These are phyloP conservation scores for Acer yangbiense DNA, from an alignment of 345 rosid species.

Conservation along the genomic window DNA sequence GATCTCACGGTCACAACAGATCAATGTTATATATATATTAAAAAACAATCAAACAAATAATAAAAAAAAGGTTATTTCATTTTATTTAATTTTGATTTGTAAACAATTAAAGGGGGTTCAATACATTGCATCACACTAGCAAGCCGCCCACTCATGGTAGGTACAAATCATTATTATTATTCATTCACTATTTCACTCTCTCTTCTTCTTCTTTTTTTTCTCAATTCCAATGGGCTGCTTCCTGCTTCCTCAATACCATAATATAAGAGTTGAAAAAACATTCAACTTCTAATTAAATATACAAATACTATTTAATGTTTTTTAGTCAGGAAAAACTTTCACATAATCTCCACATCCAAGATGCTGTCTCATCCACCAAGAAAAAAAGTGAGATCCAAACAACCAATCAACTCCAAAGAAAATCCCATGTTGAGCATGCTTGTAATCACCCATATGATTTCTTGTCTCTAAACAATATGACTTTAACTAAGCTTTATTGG, in stretches of 20 bases:
- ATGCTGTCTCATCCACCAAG: conserved; percentile 25
- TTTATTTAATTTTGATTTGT: no score
- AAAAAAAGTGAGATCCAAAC: conserved; percentile 18
- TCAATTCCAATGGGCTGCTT: conserved; percentile 8
- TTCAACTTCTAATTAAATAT: background rate
- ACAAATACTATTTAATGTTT: background rate
- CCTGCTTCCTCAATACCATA: conserved; percentile 17
- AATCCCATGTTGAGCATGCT: conserved; percentile 35
- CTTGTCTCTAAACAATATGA: background rate
- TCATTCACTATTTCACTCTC: no score
- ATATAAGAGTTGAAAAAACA: conserved; percentile 15
- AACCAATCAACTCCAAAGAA: conserved; percentile 17
- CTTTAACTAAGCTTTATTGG: background rate
- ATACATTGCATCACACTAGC: conserved; percentile 22
- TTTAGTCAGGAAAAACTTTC: background rate
- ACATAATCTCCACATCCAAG: conserved; percentile 26
- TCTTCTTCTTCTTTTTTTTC: background rate
- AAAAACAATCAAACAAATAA: no score
- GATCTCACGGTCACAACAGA: no score
- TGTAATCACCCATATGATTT: conserved; percentile 8
- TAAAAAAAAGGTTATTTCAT: no score
- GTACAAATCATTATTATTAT: conserved; percentile 11
- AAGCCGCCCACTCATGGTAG: conserved; percentile 28
- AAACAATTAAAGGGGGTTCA: no score
- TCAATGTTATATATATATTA: no score